Conservation (phyloP, 768 basidiomycete species). For the Thelephora aurantiotincta region DNA sequence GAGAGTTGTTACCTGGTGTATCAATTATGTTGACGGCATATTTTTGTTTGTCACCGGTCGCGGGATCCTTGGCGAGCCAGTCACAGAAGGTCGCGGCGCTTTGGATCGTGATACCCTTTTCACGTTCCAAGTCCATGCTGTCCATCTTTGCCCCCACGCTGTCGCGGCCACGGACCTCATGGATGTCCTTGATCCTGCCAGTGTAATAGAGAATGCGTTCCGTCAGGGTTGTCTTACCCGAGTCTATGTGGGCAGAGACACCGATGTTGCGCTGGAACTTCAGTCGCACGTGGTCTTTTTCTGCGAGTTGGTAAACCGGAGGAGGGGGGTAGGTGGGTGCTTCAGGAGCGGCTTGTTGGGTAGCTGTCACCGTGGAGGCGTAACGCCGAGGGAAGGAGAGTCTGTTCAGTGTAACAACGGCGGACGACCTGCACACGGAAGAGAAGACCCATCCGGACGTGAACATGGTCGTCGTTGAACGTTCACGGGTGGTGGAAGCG, state of each 20-base stretch:
- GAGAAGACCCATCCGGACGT: no score
- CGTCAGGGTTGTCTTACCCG: slow-evolving; percentile 95
- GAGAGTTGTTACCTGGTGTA: slow-evolving; percentile 59
- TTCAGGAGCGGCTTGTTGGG: slow-evolving; percentile 4
- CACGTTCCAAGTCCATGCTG: slow-evolving; percentile 95
- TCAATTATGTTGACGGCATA: slow-evolving; percentile 98
- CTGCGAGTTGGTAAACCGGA: slow-evolving; percentile 28
- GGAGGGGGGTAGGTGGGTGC: slow-evolving; percentile 1
- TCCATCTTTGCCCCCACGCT: slow-evolving; percentile 99
- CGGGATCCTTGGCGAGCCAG: slow-evolving; percentile 65
- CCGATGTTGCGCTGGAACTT: slow-evolving; percentile 87
- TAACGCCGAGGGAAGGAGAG: slow-evolving; percentile 2
- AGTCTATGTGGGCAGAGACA: slow-evolving; percentile 90
- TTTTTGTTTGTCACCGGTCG: slow-evolving; percentile 53
- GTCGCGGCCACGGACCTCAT: slow-evolving; percentile 93
- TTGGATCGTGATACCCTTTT: slow-evolving; percentile 99
- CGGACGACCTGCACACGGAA: no score
- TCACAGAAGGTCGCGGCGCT: slow-evolving; percentile 98
- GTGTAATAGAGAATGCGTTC: slow-evolving; percentile 95
- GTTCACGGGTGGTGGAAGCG: no score
- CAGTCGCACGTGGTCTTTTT: slow-evolving; percentile 52
- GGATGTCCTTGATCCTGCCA: slow-evolving; percentile 88
- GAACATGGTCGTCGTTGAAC: no score
- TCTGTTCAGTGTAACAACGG: no score
- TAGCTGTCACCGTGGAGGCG: slow-evolving; percentile 12